phyloP scores from a whole-genome alignment of 345 rosid species.

The Passiflora organensis region DNA sequence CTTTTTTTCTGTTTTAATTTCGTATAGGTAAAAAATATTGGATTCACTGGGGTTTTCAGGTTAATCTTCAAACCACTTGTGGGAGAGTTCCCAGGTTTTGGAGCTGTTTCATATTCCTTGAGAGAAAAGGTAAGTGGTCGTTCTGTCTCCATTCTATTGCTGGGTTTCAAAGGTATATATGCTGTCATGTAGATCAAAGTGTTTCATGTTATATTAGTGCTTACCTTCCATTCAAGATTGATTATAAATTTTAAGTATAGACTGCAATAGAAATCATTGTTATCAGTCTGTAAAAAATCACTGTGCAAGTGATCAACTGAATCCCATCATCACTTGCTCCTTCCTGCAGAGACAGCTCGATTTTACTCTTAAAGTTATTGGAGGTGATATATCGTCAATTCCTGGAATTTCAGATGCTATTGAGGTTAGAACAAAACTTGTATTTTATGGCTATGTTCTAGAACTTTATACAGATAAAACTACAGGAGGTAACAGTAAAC shows the following conservation, averaged over 20 bases:
- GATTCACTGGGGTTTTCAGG: slow-evolving; percentile 91
- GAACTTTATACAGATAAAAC: no score
- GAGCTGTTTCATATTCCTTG: slow-evolving; percentile 75
- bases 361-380: slow-evolving; percentile 67
- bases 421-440: slow-evolving; percentile 45
- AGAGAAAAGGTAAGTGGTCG: slow-evolving; percentile 58
- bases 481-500: no score
- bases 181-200: no score
- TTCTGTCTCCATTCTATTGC: not conserved
- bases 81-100: slow-evolving; percentile 82
- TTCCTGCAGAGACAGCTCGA: slow-evolving; percentile 57
- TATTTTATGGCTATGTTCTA: not conserved
- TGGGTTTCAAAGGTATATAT: no score
- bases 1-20: slow-evolving; percentile 8
- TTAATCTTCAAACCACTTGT: slow-evolving; percentile 82
- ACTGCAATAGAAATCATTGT: no score
- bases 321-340: not conserved
- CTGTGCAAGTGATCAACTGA: not conserved
- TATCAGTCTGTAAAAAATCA: not conserved
- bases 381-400: slow-evolving; percentile 73
- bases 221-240: no score
- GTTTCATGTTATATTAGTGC: no score
- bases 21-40: slow-evolving; percentile 73
- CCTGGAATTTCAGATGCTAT: slow-evolving; percentile 88
- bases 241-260: no score